phyloP scores from a whole-genome alignment of 768 basidiomycete genomes.

The Mycena chlorophos region DNA sequence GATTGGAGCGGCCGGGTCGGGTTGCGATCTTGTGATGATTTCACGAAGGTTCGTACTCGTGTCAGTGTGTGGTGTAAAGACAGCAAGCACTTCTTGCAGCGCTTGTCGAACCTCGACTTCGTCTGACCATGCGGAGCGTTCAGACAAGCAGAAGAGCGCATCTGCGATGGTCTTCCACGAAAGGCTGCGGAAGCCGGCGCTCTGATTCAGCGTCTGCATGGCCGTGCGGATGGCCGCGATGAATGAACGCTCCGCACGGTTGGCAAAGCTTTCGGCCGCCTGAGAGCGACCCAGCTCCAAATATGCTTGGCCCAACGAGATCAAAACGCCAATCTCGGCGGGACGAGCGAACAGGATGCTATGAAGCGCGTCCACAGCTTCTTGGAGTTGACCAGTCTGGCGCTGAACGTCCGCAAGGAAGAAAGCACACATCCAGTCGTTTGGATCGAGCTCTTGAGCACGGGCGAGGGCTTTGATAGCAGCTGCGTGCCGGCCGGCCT shows the following conservation, averaged over 20 bases:
- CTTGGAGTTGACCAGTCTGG: slow-evolving; percentile 70
- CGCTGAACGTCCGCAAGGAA: slow-evolving; percentile 83
- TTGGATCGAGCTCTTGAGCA: slow-evolving; percentile 69
- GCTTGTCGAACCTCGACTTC: slow-evolving; percentile 36
- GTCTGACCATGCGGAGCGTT: slow-evolving; percentile 49
- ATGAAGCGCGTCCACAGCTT: slow-evolving; percentile 71
- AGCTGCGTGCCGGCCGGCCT: slow-evolving; percentile 84
- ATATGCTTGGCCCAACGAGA: slow-evolving; percentile 70
- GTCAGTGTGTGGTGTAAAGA: slow-evolving; percentile 39
- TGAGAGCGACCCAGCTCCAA: slow-evolving; percentile 72
- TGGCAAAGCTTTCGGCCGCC: slow-evolving; percentile 64
- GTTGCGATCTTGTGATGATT: slow-evolving; percentile 36
- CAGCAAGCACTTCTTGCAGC: slow-evolving; percentile 35
- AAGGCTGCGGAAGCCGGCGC: slow-evolving; percentile 64
- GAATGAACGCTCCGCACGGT: slow-evolving; percentile 75
- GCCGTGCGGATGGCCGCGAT: slow-evolving; percentile 55
- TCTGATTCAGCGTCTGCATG: slow-evolving; percentile 47
- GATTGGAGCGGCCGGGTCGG: slow-evolving; percentile 25
- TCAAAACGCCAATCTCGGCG: slow-evolving; percentile 68
- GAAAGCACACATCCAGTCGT: slow-evolving; percentile 83
- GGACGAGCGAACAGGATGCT: slow-evolving; percentile 56
- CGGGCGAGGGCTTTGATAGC: slow-evolving; percentile 83
- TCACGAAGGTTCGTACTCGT: slow-evolving; percentile 41
- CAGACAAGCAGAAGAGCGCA: slow-evolving; percentile 66
- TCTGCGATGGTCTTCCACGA: slow-evolving; percentile 88